Evolutionary conservation across 768 basidiomycete genomes (phyloP).

Genomic region (Agaricus sinodeliciosus): DNA sequence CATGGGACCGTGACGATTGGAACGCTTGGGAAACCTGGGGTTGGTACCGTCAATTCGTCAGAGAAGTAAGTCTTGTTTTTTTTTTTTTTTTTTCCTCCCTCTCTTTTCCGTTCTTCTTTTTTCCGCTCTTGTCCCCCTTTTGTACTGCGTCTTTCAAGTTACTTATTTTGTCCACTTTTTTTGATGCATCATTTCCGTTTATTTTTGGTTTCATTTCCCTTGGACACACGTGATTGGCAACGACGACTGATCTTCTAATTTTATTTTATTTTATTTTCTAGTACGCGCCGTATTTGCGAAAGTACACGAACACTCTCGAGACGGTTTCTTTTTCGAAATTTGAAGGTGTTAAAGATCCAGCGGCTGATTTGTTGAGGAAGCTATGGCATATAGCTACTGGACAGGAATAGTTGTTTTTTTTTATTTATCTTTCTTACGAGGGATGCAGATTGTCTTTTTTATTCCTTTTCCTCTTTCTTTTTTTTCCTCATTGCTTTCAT

Average conservation of each 20-base stretch:
- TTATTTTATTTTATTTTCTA: constrained; percentile 19
- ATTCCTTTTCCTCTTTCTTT: too few species aligned
- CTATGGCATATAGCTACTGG: constrained; percentile 70
- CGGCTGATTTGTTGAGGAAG: constrained; percentile 51
- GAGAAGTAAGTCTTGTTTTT: constrained; percentile 46
- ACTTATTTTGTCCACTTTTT: neutral
- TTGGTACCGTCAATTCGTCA: constrained; percentile 87
- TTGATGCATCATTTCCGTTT: neutral
- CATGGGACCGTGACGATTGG: constrained; percentile 75
- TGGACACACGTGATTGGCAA: neutral
- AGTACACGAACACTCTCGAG: constrained; percentile 63
- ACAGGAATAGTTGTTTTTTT: constrained; percentile 27
- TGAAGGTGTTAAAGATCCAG: constrained; percentile 49
- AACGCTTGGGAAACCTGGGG: constrained; percentile 83
- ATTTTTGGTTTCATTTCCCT: neutral
- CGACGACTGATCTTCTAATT: too few species aligned
- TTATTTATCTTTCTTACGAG: too few species aligned
- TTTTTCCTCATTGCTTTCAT: too few species aligned
- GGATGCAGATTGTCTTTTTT: too few species aligned
- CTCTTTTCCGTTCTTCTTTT: neutral
- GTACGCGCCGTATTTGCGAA: constrained; percentile 79
- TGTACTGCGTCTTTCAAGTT: neutral
- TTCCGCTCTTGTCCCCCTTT: neutral
- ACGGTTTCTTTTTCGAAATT: constrained; percentile 64
- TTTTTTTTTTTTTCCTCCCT: neutral